Conservation (phyloP, 78 protist genomes). For the Cavenderia fasciculata region DNA sequence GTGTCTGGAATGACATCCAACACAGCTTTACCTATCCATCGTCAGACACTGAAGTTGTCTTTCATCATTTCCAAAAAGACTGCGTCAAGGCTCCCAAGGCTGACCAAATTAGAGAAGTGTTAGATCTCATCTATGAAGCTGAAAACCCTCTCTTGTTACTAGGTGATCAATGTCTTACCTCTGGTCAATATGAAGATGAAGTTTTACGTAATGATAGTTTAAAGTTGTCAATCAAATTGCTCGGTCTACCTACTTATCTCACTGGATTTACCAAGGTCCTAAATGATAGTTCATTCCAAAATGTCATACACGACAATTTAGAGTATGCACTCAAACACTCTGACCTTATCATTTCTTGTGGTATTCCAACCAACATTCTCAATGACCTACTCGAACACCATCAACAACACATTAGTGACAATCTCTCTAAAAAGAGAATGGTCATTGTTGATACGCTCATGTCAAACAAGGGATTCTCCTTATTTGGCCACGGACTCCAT, state of each 20-base stretch:
- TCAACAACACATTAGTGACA: too few relatives aligned
- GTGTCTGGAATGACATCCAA: constrained; percentile 9
- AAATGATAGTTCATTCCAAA: not conserved
- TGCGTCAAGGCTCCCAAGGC: not conserved
- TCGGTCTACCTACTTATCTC: constrained; percentile 24
- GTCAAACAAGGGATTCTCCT: too few relatives aligned
- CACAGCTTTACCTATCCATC: constrained; percentile 9
- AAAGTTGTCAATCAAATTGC: constrained; percentile 11
- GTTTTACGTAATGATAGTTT: constrained; percentile 21
- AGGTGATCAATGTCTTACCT: constrained; percentile 27
- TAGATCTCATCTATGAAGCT: not conserved
- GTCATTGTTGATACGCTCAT: too few relatives aligned
- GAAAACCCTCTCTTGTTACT: not conserved
- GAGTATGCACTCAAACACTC: not conserved
- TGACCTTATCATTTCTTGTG: constrained; percentile 9
- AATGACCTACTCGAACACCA: too few relatives aligned
- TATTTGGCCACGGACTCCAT: not conserved
- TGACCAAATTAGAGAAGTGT: not conserved
- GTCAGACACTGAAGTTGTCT: not conserved
- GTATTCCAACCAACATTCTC: constrained; percentile 13
- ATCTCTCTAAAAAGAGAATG: too few relatives aligned
- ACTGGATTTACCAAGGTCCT: constrained; percentile 11
- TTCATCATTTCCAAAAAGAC: not conserved
- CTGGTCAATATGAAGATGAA: not conserved
- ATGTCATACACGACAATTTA: constrained; percentile 16